A percentile compares a stretch with the other conserved stretches of the same genome.
Conservation (phyloP, 2,329 filamentous ascomycete genomes). For the Zasmidium angulare region DNA sequence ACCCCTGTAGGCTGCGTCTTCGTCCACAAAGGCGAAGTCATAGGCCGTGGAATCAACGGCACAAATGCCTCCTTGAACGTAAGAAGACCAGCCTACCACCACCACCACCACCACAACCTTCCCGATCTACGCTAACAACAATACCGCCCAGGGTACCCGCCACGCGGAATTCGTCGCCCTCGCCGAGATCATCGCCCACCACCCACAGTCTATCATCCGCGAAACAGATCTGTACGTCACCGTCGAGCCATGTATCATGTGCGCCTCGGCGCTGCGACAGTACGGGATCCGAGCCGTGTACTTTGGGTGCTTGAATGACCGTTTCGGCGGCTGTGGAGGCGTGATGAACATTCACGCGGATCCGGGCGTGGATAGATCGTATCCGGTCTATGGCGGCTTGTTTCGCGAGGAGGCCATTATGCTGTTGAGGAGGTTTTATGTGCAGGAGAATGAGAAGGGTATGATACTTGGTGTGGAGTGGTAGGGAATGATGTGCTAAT, state of each 20-base stretch:
- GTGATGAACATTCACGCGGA: constrained; percentile 84
- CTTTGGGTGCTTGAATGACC: constrained; percentile 93
- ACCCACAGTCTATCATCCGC: constrained; percentile 67
- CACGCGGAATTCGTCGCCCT: constrained; percentile 96
- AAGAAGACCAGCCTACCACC: constrained; percentile 11
- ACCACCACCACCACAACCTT: not conserved
- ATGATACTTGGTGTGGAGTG: constrained; percentile 29
- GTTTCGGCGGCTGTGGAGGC: constrained; percentile 93
- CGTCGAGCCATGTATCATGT: constrained; percentile 99
- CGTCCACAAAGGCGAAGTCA: constrained; percentile 73
- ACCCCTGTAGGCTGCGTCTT: constrained; percentile 96
- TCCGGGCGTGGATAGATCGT: constrained; percentile 73
- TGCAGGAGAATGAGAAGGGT: constrained; percentile 96
- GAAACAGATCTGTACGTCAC: constrained; percentile 89
- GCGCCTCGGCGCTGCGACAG: constrained; percentile 86
- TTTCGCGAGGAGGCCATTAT: constrained; percentile 91
- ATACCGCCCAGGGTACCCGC: constrained; percentile 75
- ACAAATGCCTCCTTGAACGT: constrained; percentile 82
- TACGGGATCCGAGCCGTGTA: constrained; percentile 86
- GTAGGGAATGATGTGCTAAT: constrained; percentile 1
- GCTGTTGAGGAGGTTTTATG: constrained; percentile 88
- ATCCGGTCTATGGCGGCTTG: constrained; percentile 81
- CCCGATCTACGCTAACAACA: not conserved
- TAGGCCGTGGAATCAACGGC: constrained; percentile 93
- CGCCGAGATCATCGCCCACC: constrained; percentile 60